phyloP scores from a whole-genome alignment of 805 yeast genomes.

The Candida mattraensis region DNA sequence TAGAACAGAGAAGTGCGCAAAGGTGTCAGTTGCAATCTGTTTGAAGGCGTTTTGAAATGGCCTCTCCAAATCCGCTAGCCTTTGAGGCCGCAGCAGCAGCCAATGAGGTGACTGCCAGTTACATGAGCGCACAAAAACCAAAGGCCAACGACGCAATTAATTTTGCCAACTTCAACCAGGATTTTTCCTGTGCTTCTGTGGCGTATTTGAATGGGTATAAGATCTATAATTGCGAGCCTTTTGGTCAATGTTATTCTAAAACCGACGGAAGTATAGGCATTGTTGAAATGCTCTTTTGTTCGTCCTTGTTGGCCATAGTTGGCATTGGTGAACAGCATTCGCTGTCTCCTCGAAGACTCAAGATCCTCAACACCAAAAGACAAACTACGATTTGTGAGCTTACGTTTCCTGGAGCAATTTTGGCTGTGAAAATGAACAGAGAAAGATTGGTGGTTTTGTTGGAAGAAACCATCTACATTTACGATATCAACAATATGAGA shows the following conservation, averaged over 20 bases:
- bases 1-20: background rate
- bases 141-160: conserved; percentile 32
- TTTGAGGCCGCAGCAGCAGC: conserved; percentile 22
- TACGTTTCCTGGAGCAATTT: conserved; percentile 78
- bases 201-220: conserved; percentile 66
- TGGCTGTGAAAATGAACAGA: conserved; percentile 78
- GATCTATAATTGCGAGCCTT: conserved; percentile 83
- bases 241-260: conserved; percentile 64
- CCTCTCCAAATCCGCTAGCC: conserved; percentile 22
- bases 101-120: conserved; percentile 16
- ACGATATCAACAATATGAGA: conserved; percentile 88
- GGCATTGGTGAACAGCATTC: conserved; percentile 76
- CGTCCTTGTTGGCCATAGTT: conserved; percentile 82
- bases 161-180: conserved; percentile 81
- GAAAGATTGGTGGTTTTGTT: conserved; percentile 80
- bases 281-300: conserved; percentile 88
- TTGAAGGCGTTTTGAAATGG: conserved; percentile 4
- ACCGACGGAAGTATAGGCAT: conserved; percentile 63
- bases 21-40: background rate
- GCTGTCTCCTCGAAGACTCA: conserved; percentile 79
- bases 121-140: conserved; percentile 12
- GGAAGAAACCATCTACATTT: conserved; percentile 81
- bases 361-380: conserved; percentile 78
- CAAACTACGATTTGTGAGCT: conserved; percentile 77
- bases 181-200: conserved; percentile 73